phyloP scores from a whole-genome alignment of 257 asterid genomes.

The Craterostigma plantagineum region DNA sequence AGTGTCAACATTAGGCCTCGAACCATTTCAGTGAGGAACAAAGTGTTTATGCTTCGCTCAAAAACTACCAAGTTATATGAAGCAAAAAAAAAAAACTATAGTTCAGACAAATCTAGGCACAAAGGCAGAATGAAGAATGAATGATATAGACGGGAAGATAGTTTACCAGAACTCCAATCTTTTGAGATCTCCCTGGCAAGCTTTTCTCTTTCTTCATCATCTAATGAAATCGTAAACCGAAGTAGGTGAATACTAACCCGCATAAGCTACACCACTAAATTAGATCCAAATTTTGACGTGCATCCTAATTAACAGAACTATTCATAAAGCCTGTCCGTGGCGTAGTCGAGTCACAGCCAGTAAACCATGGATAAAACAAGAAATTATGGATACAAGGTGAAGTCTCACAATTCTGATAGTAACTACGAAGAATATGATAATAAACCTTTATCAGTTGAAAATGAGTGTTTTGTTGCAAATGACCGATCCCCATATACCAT shows the following conservation, averaged over 20 bases:
- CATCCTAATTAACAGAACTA: too few relatives aligned
- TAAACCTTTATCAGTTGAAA: conserved; percentile 67
- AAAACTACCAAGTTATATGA: conserved; percentile 36
- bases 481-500: conserved; percentile 22
- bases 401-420: background rate
- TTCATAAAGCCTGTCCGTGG: too few relatives aligned
- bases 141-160: conserved; percentile 8
- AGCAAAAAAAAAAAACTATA: conserved; percentile 7
- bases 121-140: conserved; percentile 5
- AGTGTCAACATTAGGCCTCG: conserved; percentile 73
- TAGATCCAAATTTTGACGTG: too few relatives aligned
- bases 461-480: conserved; percentile 68
- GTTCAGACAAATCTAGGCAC: background rate
- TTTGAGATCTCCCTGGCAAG: conserved; percentile 67
- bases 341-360: too few relatives aligned
- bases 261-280: too few relatives aligned
- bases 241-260: too few relatives aligned
- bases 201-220: conserved; percentile 70
- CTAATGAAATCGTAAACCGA: conserved; percentile 15
- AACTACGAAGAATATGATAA: conserved; percentile 4
- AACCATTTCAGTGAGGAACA: conserved; percentile 86
- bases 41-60: conserved; percentile 76
- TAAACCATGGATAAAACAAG: background rate
- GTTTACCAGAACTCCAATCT: conserved; percentile 81
- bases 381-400: background rate